Percentiles rank a stretch among this genome's conserved stretches.
Evolutionary conservation across 2,329 filamentous ascomycete species (phyloP).

Genomic region (Cordyceps cateniannulata): DNA sequence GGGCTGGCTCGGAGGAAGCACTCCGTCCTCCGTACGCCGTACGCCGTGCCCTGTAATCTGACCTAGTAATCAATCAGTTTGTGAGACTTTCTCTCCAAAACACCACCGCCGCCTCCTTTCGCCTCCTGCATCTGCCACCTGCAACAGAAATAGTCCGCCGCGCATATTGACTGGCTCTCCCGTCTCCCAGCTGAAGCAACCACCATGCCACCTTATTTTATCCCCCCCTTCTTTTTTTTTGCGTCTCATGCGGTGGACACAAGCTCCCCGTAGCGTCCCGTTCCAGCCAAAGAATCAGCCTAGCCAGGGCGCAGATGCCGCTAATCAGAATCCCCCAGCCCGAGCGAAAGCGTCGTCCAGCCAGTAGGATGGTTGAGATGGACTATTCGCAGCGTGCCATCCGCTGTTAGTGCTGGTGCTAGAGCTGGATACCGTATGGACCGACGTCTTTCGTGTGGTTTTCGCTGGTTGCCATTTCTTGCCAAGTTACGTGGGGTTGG

Average conservation of each 20-base stretch:
- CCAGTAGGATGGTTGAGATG: neutral
- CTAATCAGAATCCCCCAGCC: slow-evolving; percentile 8
- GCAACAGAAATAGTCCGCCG: neutral
- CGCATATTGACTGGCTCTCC: neutral
- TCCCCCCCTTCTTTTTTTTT: neutral
- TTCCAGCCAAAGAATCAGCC: neutral
- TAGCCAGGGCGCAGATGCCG: slow-evolving; percentile 10
- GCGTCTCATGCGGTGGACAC: neutral
- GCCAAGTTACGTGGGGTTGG: no score
- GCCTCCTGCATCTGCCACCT: neutral
- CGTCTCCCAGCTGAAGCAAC: neutral
- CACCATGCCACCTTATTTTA: no score
- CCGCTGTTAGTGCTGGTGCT: neutral
- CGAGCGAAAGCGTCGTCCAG: slow-evolving; percentile 1
- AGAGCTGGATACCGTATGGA: neutral
- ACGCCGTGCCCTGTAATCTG: neutral
- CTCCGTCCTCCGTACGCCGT: neutral
- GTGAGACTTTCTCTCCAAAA: neutral
- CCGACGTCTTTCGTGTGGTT: neutral
- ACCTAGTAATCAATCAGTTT: neutral
- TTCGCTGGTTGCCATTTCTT: neutral
- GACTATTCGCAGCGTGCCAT: neutral
- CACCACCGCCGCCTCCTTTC: neutral
- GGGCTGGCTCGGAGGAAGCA: neutral
- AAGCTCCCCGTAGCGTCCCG: neutral